Conservation (phyloP, 257 asterid genomes). For the Penstemon eatonii region DNA sequence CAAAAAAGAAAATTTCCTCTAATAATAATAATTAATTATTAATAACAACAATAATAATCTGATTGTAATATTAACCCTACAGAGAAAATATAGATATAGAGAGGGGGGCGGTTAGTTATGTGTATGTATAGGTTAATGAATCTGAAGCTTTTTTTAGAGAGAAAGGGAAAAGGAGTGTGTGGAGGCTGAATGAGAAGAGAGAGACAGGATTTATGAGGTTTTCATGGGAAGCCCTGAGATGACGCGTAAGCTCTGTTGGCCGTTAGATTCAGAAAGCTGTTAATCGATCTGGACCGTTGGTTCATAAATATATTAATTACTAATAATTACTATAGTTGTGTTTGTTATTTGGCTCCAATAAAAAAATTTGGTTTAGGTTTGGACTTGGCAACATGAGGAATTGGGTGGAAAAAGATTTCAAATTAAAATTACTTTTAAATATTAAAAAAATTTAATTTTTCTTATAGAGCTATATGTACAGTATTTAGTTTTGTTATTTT, state of each 20-base stretch:
- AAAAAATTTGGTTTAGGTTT: slow-evolving; percentile 14
- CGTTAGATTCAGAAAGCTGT: slow-evolving; percentile 38
- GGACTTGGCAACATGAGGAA: not conserved
- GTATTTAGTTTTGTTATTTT: too few relatives aligned
- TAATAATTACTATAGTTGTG: too few relatives aligned
- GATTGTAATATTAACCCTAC: not conserved
- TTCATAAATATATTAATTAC: not conserved
- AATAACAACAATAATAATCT: slow-evolving; percentile 2
- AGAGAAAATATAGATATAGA: not conserved
- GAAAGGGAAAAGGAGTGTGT: slow-evolving; percentile 25
- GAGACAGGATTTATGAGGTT: slow-evolving; percentile 36
- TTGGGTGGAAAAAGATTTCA: too few relatives aligned
- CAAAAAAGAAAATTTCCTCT: not conserved
- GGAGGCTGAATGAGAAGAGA: slow-evolving; percentile 50
- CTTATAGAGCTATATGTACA: too few relatives aligned
- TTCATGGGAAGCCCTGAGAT: slow-evolving; percentile 57
- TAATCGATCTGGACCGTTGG: slow-evolving; percentile 34
- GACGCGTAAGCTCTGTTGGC: slow-evolving; percentile 35
- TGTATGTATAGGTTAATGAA: slow-evolving; percentile 34
- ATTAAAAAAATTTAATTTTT: too few relatives aligned
- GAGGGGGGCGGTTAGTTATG: not conserved
- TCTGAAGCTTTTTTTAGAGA: slow-evolving; percentile 35
- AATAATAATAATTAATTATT: not conserved
- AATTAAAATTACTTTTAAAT: too few relatives aligned
- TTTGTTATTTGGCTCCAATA: not conserved